Conservation (phyloP, 2,329 filamentous ascomycete species). For the Fusarium keratoplasticum region DNA sequence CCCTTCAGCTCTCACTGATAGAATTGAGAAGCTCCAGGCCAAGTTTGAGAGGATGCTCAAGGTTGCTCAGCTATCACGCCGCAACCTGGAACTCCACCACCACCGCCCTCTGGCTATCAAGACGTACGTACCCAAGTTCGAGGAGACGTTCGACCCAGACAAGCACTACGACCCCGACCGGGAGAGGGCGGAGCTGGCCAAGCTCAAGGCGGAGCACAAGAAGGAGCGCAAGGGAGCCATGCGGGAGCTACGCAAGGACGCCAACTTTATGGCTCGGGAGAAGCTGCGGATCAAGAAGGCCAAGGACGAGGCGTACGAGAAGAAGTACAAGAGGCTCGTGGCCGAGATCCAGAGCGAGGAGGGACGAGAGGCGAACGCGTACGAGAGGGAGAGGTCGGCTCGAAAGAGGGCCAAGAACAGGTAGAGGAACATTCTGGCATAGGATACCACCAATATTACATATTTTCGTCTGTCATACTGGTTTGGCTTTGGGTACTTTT, state of each 20-base stretch:
- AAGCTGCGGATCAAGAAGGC: constrained; percentile 92
- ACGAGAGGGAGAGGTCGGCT: constrained; percentile 85
- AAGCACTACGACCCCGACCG: constrained; percentile 98
- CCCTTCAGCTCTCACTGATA: constrained; percentile 56
- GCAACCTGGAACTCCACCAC: constrained; percentile 87
- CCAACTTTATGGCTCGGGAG: constrained; percentile 92
- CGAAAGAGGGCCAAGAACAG: constrained; percentile 73
- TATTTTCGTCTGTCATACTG: constrained; percentile 20
- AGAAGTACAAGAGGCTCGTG: constrained; percentile 92
- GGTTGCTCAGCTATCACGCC: constrained; percentile 73
- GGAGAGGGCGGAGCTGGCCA: constrained; percentile 86
- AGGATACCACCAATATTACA: constrained; percentile 40
- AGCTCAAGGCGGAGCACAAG: constrained; percentile 92
- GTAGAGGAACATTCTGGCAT: constrained; percentile 38
- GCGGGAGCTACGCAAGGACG: constrained; percentile 94
- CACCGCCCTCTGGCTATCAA: constrained; percentile 91
- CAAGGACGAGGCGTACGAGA: constrained; percentile 92
- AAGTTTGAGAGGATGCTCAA: constrained; percentile 67
- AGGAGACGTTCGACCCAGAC: constrained; percentile 92
- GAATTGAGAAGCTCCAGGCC: constrained; percentile 54
- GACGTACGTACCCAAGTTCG: constrained; percentile 90
- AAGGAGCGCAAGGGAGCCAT: constrained; percentile 94
- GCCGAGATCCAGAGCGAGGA: constrained; percentile 97
- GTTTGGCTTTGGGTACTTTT: neutral
- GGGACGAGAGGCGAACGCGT: constrained; percentile 85